Base-by-base conservation (phyloP, 495 filamentous ascomycete species). In the Neurospora terricola region DNA sequence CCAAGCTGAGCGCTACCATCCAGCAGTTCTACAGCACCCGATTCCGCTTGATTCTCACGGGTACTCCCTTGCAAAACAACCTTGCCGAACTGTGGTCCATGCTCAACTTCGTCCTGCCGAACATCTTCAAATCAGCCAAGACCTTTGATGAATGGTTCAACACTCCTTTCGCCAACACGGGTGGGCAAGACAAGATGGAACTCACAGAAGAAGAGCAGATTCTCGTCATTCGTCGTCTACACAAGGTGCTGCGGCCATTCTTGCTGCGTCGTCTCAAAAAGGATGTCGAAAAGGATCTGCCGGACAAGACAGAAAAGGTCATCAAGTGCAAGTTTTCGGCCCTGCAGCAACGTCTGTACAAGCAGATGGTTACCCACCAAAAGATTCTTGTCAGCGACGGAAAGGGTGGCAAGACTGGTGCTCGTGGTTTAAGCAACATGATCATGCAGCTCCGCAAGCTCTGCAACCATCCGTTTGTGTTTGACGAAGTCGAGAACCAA, bases 111-210 rank as follows among this genome's bases (percentile, higher is more conserved):
- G 96, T 98, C 30, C 87, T 99, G 30, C 96, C 96, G 10, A 98
- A 93, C 74, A 99, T 99, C 76, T 99, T 99, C 90, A 99, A 99
- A 80, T 98, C 96, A 0, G 95, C 96, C 68, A 98, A 97, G 82
- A 97, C 94, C 10, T 99, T 99, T 77, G 96, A 99, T 81, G 96
- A 99, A 81, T 99, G 96, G 96, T 99, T 99, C 87, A 98, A 98
- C 82, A 98, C 96, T 4, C 96, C 96, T 0, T 99, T 99, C 80
- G 96, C 96, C 69, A 99, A 99, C 82, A 98, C 96, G 11, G 96
- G 96, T 82, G 91, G 92, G 69, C 94, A 98, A 80, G 96, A 99
- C 79, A 97, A 95, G 84, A 99, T 99, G 92, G 95, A 97, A 72
- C 86, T 99, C 72, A 95, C 92, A 12, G 96, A 99, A 94, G 96